A percentile compares a stretch with the other conserved stretches of the same genome.
Conservation (phyloP, 495 filamentous ascomycete genomes). For the Penicillium dipodomyicola region DNA sequence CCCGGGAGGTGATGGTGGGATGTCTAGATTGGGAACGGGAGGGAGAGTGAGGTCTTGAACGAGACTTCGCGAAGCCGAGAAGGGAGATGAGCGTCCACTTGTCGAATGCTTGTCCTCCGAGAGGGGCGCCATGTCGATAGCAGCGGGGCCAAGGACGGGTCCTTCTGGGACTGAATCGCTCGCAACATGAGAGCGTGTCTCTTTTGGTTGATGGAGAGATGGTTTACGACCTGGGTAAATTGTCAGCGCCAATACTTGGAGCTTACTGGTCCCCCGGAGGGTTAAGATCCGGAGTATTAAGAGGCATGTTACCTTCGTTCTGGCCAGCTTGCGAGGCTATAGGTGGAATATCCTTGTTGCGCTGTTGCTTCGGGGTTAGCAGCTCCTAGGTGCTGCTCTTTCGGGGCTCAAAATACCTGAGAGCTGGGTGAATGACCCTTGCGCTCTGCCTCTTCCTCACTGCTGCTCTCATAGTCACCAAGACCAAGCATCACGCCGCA, state of each 20-base stretch:
- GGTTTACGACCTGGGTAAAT: conserved; percentile 8
- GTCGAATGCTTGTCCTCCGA: conserved; percentile 18
- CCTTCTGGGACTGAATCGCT: conserved; percentile 29
- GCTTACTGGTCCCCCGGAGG: background rate
- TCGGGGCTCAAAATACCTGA: conserved; percentile 20
- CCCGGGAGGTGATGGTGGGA: conserved; percentile 81
- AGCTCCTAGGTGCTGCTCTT: background rate
- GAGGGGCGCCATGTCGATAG: conserved; percentile 24
- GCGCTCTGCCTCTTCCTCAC: conserved; percentile 60
- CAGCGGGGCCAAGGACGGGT: conserved; percentile 47
- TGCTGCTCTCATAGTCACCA: conserved; percentile 73
- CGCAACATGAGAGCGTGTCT: background rate
- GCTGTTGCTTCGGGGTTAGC: background rate
- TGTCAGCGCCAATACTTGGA: conserved; percentile 13
- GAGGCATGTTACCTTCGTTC: conserved; percentile 21
- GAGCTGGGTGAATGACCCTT: conserved; percentile 11
- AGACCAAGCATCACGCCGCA: conserved; percentile 58
- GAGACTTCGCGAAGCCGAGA: conserved; percentile 61
- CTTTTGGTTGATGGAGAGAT: background rate
- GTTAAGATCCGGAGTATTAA: background rate
- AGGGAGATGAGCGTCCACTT: conserved; percentile 61
- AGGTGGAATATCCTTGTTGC: conserved; percentile 2
- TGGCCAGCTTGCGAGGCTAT: conserved; percentile 6
- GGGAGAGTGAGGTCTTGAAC: conserved; percentile 84
- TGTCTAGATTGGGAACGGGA: conserved; percentile 70